phyloP scores from a whole-genome alignment of 192 early-diverging fungal genomes.

The Coemansia sp. region DNA sequence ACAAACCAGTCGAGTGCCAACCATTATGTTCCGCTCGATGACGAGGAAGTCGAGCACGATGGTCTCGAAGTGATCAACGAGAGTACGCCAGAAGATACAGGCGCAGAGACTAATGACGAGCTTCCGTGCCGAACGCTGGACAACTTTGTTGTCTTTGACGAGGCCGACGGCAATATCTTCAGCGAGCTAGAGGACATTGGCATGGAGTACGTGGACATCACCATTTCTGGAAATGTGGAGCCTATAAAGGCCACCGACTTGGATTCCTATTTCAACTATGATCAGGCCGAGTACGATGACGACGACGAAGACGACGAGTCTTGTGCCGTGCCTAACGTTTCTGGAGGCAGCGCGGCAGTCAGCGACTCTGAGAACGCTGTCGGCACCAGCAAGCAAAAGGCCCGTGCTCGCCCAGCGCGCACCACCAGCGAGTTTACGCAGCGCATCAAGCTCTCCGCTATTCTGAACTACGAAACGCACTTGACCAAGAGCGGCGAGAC shows the following conservation, averaged over 20 bases:
- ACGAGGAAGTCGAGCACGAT: conserved; percentile 42
- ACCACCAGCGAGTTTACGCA: conserved; percentile 33
- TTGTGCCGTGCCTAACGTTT: conserved; percentile 21
- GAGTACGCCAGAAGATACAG: conserved; percentile 20
- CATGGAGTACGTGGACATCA: conserved; percentile 43
- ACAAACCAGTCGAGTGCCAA: background rate
- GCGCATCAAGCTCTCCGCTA: conserved; percentile 48
- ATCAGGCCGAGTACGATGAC: conserved; percentile 42
- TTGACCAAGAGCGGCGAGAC: conserved; percentile 25
- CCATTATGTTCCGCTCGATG: conserved; percentile 21
- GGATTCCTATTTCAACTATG: conserved; percentile 13
- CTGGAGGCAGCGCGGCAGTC: conserved; percentile 6
- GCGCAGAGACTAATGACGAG: conserved; percentile 26
- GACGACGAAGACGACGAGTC: conserved; percentile 39
- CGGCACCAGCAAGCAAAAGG: background rate
- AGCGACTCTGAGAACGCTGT: conserved; percentile 12
- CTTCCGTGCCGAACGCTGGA: conserved; percentile 58
- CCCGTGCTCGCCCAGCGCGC: conserved; percentile 30
- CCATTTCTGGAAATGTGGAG: conserved; percentile 56
- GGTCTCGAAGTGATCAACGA: conserved; percentile 57
- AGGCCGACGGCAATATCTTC: conserved; percentile 30
- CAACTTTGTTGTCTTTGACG: conserved; percentile 60
- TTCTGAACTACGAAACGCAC: conserved; percentile 48
- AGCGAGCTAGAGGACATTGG: conserved; percentile 56
- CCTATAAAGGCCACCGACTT: conserved; percentile 41